Evolutionary conservation across 2,329 filamentous ascomycete genomes (phyloP).

Genomic region (Curvularia sp.): DNA sequence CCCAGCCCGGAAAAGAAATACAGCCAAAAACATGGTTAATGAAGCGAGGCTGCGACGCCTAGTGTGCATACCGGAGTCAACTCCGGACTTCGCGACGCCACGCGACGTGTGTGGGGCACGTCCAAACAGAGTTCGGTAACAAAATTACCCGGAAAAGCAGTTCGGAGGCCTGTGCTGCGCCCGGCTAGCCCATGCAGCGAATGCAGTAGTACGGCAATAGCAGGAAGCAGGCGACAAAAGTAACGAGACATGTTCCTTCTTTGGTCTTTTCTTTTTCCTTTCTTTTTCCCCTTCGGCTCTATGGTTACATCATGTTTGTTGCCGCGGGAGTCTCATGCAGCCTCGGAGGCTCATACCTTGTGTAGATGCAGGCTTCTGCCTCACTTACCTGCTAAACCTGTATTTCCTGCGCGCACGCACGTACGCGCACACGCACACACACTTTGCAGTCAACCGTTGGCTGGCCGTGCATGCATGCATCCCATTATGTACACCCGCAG

Average conservation of each 20-base stretch:
- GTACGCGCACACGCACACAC: neutral
- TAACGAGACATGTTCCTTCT: neutral
- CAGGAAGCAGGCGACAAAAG: neutral
- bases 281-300: neutral
- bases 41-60: neutral
- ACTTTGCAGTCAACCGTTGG: neutral
- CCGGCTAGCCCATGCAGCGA: neutral
- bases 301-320: neutral
- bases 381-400: neutral
- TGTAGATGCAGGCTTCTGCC: neutral
- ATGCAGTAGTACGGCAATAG: neutral
- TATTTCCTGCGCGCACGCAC: neutral
- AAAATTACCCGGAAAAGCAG: neutral
- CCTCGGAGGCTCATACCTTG: neutral
- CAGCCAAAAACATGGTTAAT: neutral
- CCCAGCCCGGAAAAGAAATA: neutral
- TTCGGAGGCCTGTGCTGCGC: neutral
- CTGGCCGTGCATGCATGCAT: neutral
- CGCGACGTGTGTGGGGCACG: neutral
- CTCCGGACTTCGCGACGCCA: neutral
- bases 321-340: neutral
- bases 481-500: neutral
- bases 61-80: neutral
- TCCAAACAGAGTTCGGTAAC: neutral
- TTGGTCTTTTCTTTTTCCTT: neutral